Evolutionary conservation across 169 alveolate species (phyloP), one percentile per base, ranked within the genome.

Genomic region (Plasmodium cynomolgi): DNA sequence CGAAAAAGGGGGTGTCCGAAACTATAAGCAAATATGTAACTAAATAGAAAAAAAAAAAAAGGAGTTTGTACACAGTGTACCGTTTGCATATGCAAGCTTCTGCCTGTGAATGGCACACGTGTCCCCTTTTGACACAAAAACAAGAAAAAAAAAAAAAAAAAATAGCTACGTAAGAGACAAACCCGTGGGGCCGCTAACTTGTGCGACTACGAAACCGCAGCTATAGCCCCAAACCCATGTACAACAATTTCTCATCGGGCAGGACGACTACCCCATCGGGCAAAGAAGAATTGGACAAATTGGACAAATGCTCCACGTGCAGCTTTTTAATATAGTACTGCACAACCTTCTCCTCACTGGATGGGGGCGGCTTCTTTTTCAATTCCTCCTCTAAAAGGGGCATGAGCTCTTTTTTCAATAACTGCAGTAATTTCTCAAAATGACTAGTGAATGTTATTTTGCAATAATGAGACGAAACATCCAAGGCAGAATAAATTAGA

Each of bases 251-350:
- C 80, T 84, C 93, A 37, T 84, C 93, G 33, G 93, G 93, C 20
- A 84, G 33, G 31, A 84, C 84, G 7, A 84, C 93, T 15, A 84
- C 62, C n/a, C 84, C 93, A 3, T 84, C 93, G 11, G 93, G 93
- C 33, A 84, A 74, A 17, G 93, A 26, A 6, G 79, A 71, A 74
- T 47, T 84, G 20, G 58, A 47, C 50, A 73, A 50, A 47, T 84
- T 47, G 11, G 34, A 17, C 56, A 84, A 73, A 73, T 73, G 75
- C 56, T 84, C 93, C 33, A 84, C 93, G 34, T 84, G 54, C 39
- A 84, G 26, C 58, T 84, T 84, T 31, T 84, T 84, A 73, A 84
- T 44, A 74, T 84, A 84, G 20, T 84, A 84, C 34, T 84, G 84
- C 33, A 84, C 72, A 31, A 84, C 77, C 77, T 84, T 84, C 23